Percentiles rank a stretch among this genome's conserved stretches.
Conservation (phyloP, 148 eudicot genomes). For the Silene uniflora region DNA sequence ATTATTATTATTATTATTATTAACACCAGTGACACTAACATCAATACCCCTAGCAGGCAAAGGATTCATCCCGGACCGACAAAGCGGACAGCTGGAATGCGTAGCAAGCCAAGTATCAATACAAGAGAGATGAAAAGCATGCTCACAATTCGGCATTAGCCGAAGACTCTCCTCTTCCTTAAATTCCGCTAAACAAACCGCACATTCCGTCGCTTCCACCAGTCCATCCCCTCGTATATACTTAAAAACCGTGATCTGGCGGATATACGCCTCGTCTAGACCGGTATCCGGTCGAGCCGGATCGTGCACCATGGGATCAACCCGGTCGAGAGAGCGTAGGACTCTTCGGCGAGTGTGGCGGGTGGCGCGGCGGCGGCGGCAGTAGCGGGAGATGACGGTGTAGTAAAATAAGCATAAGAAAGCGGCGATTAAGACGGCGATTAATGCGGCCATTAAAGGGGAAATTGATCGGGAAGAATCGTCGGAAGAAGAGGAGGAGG, state of each 20-base stretch:
- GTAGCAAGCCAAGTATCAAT: slow-evolving; percentile 70
- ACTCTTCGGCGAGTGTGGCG: slow-evolving; percentile 14
- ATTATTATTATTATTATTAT: too few species aligned
- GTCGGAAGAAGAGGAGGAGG: too few species aligned
- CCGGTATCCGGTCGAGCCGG: slow-evolving; percentile 26
- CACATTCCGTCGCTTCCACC: slow-evolving; percentile 58
- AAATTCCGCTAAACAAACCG: slow-evolving; percentile 64
- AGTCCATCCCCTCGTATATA: slow-evolving; percentile 48
- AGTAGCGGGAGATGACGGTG: slow-evolving; percentile 54
- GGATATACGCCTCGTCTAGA: slow-evolving; percentile 48
- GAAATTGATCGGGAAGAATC: slow-evolving; percentile 41
- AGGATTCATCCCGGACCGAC: slow-evolving; percentile 42
- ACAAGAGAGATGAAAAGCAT: slow-evolving; percentile 69
- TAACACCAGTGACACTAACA: neutral
- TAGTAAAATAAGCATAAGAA: slow-evolving; percentile 66
- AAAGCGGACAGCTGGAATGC: slow-evolving; percentile 69
- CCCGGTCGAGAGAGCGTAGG: slow-evolving; percentile 4
- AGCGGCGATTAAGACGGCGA: slow-evolving; percentile 62
- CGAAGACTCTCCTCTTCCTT: slow-evolving; percentile 54
- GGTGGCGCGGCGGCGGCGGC: slow-evolving; percentile 20
- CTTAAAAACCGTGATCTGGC: slow-evolving; percentile 51
- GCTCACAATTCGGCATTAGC: slow-evolving; percentile 68
- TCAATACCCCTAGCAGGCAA: neutral
- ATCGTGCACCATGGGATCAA: slow-evolving; percentile 29
- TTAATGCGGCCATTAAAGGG: slow-evolving; percentile 63